These are phyloP conservation scores for Millerago galiae DNA, from an alignment of 805 yeast genomes.

Conservation along the genomic window DNA sequence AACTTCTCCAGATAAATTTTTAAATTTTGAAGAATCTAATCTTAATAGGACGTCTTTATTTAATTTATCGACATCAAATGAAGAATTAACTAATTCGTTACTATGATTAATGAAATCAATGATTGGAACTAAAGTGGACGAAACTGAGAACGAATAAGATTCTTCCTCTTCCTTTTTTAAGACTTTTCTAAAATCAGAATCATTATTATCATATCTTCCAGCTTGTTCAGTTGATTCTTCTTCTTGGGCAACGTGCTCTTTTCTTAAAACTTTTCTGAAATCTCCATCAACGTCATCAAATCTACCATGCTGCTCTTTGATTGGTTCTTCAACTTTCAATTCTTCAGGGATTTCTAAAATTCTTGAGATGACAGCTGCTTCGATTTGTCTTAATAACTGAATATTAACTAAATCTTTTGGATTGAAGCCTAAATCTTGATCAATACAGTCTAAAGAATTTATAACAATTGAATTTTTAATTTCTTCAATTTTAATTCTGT, in stretches of 20 bases:
- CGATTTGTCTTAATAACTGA: slow-evolving; percentile 20
- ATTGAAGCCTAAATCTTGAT: slow-evolving; percentile 20
- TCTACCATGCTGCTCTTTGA: slow-evolving; percentile 3
- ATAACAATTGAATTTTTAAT: slow-evolving; percentile 15
- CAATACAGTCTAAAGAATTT: slow-evolving; percentile 19
- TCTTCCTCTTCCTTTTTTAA: slow-evolving; percentile 2
- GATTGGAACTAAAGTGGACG: slow-evolving; percentile 56
- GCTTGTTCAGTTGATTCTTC: neutral
- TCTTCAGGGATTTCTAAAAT: slow-evolving; percentile 56
- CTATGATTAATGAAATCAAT: slow-evolving; percentile 65
- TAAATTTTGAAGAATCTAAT: slow-evolving; percentile 11
- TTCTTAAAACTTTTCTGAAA: slow-evolving; percentile 3
- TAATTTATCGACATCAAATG: slow-evolving; percentile 50
- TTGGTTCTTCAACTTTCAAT: neutral
- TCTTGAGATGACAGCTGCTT: slow-evolving; percentile 50
- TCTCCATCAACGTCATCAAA: slow-evolving; percentile 4
- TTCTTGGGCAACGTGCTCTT: slow-evolving; percentile 4
- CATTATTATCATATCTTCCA: slow-evolving; percentile 5
- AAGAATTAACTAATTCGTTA: slow-evolving; percentile 39
- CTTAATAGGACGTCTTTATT: slow-evolving; percentile 38
- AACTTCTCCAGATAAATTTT: slow-evolving; percentile 6
- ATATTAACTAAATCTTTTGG: slow-evolving; percentile 5
- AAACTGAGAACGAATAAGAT: slow-evolving; percentile 40
- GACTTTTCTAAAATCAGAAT: slow-evolving; percentile 6
- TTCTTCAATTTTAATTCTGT: slow-evolving; percentile 15